Percentiles rank a stretch among this genome's conserved stretches.
Conservation (phyloP, 2,329 filamentous ascomycete genomes). For the Diaporthe sp. region DNA sequence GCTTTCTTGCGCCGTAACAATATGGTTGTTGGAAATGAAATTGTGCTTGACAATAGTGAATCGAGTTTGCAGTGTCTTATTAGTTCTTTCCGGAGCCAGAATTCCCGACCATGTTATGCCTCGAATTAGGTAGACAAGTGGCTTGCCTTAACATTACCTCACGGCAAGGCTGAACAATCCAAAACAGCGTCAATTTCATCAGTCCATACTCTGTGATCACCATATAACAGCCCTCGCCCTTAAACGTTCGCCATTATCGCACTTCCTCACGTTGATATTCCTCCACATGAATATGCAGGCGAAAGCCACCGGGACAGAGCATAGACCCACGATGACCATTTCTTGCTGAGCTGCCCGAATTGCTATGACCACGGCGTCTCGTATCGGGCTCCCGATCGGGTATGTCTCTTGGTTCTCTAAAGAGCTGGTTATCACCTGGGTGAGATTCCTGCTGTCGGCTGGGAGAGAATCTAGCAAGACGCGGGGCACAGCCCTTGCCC, state of each 20-base stretch:
- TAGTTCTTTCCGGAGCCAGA: background rate
- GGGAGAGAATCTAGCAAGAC: background rate
- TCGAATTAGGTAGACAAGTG: background rate
- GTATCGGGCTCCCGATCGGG: background rate
- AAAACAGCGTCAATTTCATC: no score
- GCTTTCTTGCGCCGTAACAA: no score
- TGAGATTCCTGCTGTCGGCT: background rate
- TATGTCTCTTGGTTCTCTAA: background rate
- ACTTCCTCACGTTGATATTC: background rate
- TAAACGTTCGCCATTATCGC: background rate
- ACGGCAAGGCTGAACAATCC: no score
- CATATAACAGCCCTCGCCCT: background rate
- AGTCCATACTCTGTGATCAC: background rate
- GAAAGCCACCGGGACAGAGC: background rate
- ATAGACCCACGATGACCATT: background rate
- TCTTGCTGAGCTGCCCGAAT: background rate
- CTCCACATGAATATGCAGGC: background rate
- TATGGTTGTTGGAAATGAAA: background rate
- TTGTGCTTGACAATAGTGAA: no score
- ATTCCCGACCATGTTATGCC: background rate
- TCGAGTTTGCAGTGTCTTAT: background rate
- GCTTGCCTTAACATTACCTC: fast-evolving
- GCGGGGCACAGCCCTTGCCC: background rate
- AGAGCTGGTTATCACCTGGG: background rate
- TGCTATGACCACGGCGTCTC: background rate